phyloP scores from a whole-genome alignment of 164 flowering plant genomes.

The Berberis vulgaris region DNA sequence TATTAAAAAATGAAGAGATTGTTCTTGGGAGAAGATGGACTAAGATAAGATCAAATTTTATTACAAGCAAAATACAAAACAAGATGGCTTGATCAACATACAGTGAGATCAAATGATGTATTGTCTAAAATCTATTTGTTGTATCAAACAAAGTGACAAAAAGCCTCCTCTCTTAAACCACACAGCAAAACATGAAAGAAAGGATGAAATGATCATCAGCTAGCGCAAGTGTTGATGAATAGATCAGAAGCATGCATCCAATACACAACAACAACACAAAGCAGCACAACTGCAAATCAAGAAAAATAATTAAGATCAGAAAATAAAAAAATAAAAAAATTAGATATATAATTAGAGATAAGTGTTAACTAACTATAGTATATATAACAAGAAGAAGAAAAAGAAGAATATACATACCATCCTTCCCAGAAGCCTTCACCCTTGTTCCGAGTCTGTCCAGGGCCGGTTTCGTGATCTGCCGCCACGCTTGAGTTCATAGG shows the following conservation, averaged over 20 bases:
- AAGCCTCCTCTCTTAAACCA: too few relatives aligned
- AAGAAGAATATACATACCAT: background rate
- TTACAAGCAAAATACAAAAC: too few relatives aligned
- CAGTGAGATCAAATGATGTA: too few relatives aligned
- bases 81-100: too few relatives aligned
- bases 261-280: background rate
- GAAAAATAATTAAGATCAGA: background rate
- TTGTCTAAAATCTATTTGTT: too few relatives aligned
- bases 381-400: background rate
- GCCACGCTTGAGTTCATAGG: background rate
- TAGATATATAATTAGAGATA: background rate
- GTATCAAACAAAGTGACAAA: too few relatives aligned
- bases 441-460: background rate
- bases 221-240: too few relatives aligned
- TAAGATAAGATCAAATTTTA: too few relatives aligned
- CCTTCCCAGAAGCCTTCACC: conserved; percentile 10
- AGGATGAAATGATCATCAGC: too few relatives aligned
- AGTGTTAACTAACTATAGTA: background rate
- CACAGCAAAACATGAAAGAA: too few relatives aligned
- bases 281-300: background rate
- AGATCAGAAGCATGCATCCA: background rate
- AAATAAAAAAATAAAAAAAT: background rate
- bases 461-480: background rate
- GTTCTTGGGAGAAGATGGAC: too few relatives aligned
- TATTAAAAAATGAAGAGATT: too few relatives aligned